A percentile compares a stretch with the other conserved stretches of the same genome.
phyloP scores from a whole-genome alignment of 306 rosid species.

The Gastrolobium bilobum region DNA sequence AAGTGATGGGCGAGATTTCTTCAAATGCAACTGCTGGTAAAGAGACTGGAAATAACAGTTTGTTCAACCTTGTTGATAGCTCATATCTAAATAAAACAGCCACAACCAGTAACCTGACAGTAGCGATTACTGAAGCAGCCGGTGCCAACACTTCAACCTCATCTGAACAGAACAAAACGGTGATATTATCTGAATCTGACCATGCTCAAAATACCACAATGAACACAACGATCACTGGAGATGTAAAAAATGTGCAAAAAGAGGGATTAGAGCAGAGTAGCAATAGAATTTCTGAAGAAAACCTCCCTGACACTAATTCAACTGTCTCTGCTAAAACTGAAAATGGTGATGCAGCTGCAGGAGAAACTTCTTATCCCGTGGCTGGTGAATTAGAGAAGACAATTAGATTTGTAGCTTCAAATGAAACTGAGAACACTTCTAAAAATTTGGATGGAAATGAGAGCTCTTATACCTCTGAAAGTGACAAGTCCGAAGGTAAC shows the following conservation, averaged over 20 bases:
- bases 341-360: conserved; percentile 46
- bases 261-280: conserved; percentile 50
- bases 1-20: conserved; percentile 46
- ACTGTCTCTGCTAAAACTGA: conserved; percentile 46
- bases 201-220: conserved; percentile 40
- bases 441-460: conserved; percentile 48
- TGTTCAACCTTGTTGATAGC: conserved; percentile 47
- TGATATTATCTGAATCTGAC: conserved; percentile 38
- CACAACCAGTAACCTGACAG: conserved; percentile 45
- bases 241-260: conserved; percentile 39
- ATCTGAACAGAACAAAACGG: conserved; percentile 53
- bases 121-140: conserved; percentile 42
- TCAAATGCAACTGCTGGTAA: conserved; percentile 49
- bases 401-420: conserved; percentile 43
- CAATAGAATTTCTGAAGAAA: conserved; percentile 49
- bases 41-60: conserved; percentile 45
- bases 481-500: conserved; percentile 53
- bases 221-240: conserved; percentile 49
- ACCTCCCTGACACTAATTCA: conserved; percentile 47
- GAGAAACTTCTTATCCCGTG: conserved; percentile 54
- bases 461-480: conserved; percentile 51
- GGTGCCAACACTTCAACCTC: conserved; percentile 44
- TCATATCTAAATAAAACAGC: conserved; percentile 46
- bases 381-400: conserved; percentile 48
- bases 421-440: conserved; percentile 49